Evolutionary conservation across 1,139 yeast genomes (phyloP).

Genomic region (Candida sp.): DNA sequence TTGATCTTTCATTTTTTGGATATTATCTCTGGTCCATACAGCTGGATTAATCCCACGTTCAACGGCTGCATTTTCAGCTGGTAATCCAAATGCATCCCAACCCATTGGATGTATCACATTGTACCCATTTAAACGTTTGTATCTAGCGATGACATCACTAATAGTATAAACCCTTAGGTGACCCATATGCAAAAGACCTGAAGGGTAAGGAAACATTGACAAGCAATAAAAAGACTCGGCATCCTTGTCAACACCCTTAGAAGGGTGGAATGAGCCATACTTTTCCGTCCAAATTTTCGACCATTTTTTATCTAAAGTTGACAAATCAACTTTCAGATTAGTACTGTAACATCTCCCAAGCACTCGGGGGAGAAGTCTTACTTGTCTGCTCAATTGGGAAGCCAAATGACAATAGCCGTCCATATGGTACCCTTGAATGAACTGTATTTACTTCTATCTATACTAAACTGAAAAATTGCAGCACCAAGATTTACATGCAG

Average conservation of each 20-base stretch:
- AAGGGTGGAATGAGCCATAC: slow-evolving; percentile 42
- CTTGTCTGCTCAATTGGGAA: background rate
- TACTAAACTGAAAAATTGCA: background rate
- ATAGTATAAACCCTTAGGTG: slow-evolving; percentile 91
- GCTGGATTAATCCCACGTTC: slow-evolving; percentile 79
- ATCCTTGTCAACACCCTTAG: slow-evolving; percentile 22
- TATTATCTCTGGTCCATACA: slow-evolving; percentile 78
- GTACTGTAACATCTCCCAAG: background rate
- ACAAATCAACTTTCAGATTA: background rate
- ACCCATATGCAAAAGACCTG: slow-evolving; percentile 90
- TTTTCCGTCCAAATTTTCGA: slow-evolving; percentile 41
- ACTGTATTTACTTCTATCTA: background rate
- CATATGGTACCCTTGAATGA: background rate
- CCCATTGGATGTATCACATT: slow-evolving; percentile 96
- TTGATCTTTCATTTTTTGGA: slow-evolving; percentile 79
- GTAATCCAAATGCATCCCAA: slow-evolving; percentile 98
- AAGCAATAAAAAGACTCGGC: slow-evolving; percentile 59
- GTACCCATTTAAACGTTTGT: slow-evolving; percentile 70
- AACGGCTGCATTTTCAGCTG: slow-evolving; percentile 97
- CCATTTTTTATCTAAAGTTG: slow-evolving; percentile 50
- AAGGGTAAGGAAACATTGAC: slow-evolving; percentile 95
- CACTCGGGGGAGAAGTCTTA: background rate
- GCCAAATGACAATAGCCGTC: background rate
- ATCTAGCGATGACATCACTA: slow-evolving; percentile 80
- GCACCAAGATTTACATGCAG: background rate